Conservation (phyloP, 2,329 filamentous ascomycete genomes). For the Beauveria varroae region DNA sequence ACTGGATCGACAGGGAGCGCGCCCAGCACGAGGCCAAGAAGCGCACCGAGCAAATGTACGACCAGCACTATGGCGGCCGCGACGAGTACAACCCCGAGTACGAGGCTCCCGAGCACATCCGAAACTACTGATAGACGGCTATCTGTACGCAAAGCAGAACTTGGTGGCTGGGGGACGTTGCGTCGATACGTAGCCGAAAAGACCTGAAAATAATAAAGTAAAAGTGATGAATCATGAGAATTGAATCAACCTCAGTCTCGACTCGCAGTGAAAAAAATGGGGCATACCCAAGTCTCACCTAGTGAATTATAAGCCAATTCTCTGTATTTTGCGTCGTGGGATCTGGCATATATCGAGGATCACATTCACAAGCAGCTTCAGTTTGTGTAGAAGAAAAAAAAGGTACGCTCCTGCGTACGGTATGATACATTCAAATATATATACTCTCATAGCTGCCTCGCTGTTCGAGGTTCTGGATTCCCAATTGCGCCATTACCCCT, state of each 20-base stretch:
- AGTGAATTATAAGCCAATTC: too few species aligned
- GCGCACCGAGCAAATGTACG: constrained; percentile 53
- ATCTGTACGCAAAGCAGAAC: too few species aligned
- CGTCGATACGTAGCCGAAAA: neutral
- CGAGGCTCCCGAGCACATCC: constrained; percentile 4
- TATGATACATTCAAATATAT: constrained; percentile 7
- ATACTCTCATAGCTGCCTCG: constrained; percentile 1
- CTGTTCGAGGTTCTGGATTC: constrained; percentile 1
- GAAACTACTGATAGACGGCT: neutral
- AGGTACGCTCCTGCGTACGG: neutral
- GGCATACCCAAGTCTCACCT: too few species aligned
- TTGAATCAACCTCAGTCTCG: too few species aligned
- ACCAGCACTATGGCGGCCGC: constrained; percentile 48
- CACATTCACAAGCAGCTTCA: neutral
- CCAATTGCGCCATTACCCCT: constrained; percentile 14
- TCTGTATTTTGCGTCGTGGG: too few species aligned
- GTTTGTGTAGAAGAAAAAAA: neutral
- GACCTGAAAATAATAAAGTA: neutral
- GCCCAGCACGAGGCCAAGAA: constrained; percentile 52
- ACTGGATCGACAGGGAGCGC: constrained; percentile 49
- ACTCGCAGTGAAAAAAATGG: too few species aligned
- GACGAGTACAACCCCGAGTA: constrained; percentile 45
- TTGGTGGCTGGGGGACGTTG: too few species aligned
- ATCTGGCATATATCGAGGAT: too few species aligned
- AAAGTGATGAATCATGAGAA: neutral